Percentiles rank a stretch among this genome's conserved stretches.
These are phyloP conservation scores for Fusarium sp. DNA, from an alignment of 2,329 filamentous ascomycete species.

Conservation along the genomic window DNA sequence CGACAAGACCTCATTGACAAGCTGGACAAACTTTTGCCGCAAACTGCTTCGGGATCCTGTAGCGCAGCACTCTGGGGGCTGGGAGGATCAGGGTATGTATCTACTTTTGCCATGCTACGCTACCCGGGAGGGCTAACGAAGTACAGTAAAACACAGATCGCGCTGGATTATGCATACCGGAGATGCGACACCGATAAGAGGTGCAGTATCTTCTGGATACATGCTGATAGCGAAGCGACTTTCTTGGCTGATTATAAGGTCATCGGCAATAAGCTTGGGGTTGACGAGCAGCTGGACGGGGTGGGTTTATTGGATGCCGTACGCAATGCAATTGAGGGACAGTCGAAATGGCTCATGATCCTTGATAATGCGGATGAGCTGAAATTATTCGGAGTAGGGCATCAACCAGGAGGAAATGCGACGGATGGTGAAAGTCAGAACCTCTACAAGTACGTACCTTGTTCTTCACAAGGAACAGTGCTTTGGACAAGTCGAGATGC, in stretches of 20 bases:
- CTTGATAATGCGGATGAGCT: constrained; percentile 25
- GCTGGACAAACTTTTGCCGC: constrained; percentile 38
- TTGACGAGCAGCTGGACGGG: constrained; percentile 40
- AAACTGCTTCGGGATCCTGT: constrained; percentile 6
- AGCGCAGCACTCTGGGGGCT: constrained; percentile 45
- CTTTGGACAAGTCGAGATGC: constrained; percentile 1
- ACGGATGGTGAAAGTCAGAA: no score
- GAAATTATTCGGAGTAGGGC: not conserved
- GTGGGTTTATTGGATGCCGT: no score
- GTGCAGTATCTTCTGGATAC: constrained; percentile 53
- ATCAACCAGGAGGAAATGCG: accelerated
- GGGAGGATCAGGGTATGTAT: constrained; percentile 45
- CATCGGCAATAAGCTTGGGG: constrained; percentile 43
- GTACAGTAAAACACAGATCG: constrained; percentile 52
- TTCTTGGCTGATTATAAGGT: constrained; percentile 46
- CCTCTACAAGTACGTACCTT: not conserved
- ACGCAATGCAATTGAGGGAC: constrained; percentile 1
- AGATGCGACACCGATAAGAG: constrained; percentile 34
- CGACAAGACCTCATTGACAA: constrained; percentile 33
- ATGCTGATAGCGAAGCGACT: constrained; percentile 48
- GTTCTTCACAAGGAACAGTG: not conserved
- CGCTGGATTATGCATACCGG: constrained; percentile 49
- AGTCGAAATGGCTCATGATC: constrained; percentile 8
- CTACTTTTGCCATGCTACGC: not conserved
- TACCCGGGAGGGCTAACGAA: not conserved